phyloP scores from a whole-genome alignment of 305 asterid genomes.

The Fraxinus paxiana region DNA sequence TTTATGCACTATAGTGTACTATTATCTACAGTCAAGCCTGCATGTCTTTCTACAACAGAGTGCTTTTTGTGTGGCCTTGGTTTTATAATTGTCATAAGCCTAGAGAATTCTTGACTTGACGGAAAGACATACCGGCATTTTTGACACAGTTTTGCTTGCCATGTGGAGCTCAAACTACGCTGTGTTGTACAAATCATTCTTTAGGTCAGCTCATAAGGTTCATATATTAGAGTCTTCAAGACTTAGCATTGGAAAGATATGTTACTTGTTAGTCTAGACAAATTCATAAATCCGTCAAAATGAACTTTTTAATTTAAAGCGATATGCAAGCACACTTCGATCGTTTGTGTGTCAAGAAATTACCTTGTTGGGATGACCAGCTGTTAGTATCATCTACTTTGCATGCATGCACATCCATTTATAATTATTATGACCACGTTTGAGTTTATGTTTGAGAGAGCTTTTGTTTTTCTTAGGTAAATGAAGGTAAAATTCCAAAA shows the following conservation, averaged over 20 bases:
- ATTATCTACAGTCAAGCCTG: not conserved
- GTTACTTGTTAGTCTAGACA: not conserved
- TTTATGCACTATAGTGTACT: not conserved
- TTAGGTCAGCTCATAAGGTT: not conserved
- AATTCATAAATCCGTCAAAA: not conserved
- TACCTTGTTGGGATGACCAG: not conserved
- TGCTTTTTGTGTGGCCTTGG: not conserved
- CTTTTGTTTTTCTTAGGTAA: constrained; percentile 42
- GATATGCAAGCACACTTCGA: not conserved
- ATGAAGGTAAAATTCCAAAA: constrained; percentile 75
- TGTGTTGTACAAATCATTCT: not conserved
- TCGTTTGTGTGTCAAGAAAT: not conserved
- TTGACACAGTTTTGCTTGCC: not conserved
- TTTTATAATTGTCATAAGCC: not conserved
- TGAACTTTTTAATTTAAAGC: not conserved
- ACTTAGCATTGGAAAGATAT: not conserved
- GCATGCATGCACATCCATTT: not conserved
- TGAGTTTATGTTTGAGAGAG: constrained; percentile 15
- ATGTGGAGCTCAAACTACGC: not conserved
- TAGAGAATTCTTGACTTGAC: not conserved
- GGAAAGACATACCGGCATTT: not conserved
- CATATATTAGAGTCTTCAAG: not conserved
- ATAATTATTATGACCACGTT: not conserved
- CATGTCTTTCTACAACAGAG: not conserved
- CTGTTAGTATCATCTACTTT: not conserved